Conservation (phyloP, 129 eudicot genomes). For the Tagetes erecta region DNA sequence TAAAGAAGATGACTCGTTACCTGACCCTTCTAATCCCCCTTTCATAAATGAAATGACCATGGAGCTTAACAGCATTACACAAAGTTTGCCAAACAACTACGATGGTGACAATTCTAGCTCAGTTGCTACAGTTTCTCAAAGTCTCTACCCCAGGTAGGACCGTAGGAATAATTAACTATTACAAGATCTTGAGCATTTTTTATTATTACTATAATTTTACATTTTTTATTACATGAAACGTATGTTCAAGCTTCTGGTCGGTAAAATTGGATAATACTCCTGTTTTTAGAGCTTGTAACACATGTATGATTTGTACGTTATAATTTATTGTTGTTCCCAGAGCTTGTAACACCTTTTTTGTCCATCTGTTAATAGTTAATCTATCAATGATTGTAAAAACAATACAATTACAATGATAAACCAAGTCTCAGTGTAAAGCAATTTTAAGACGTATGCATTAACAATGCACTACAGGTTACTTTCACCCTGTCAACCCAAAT, state of each 20-base stretch:
- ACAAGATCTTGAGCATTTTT: neutral
- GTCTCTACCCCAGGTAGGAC: slow-evolving; percentile 54
- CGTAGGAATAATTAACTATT: slow-evolving; percentile 32
- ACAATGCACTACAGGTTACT: neutral
- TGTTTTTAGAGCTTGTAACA: neutral
- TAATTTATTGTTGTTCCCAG: neutral
- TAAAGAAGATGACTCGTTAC: slow-evolving; percentile 52
- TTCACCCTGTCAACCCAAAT: neutral
- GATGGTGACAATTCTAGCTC: slow-evolving; percentile 38
- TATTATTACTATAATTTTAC: neutral
- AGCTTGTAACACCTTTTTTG: neutral
- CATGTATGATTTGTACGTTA: neutral
- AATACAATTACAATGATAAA: neutral
- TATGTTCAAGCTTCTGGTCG: neutral
- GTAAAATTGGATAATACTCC: neutral
- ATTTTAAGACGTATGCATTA: neutral
- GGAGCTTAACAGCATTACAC: slow-evolving; percentile 53
- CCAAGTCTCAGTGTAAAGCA: neutral
- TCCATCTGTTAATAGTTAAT: neutral
- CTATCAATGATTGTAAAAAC: neutral
- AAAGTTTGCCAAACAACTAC: slow-evolving; percentile 23
- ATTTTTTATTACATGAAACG: neutral
- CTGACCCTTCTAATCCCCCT: slow-evolving; percentile 71
- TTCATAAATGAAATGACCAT: slow-evolving; percentile 62
- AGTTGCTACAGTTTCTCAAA: slow-evolving; percentile 53